A percentile compares a stretch with the other conserved stretches of the same genome.
Conservation (phyloP, 352 stramenopile species). For the Globisporangium emineosum region DNA sequence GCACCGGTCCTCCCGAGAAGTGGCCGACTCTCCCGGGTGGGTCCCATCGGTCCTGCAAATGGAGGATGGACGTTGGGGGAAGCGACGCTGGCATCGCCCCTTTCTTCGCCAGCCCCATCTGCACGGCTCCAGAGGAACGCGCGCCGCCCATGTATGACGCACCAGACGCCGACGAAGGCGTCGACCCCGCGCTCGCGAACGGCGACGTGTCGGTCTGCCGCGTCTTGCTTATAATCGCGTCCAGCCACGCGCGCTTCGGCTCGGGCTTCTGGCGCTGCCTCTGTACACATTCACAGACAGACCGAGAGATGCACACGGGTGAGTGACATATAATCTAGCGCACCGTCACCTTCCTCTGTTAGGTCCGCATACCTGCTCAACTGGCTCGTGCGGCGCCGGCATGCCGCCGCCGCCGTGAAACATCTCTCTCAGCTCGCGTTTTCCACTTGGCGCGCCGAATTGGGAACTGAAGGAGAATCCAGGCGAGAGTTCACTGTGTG, state of each 20-base stretch:
- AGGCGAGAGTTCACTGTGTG: no score
- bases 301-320: not conserved
- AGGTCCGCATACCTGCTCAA: slow-evolving; percentile 5
- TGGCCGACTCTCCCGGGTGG: not conserved
- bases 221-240: slow-evolving; percentile 71
- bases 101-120: not conserved
- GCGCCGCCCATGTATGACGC: not conserved
- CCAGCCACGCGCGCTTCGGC: slow-evolving; percentile 65
- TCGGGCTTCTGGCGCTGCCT: slow-evolving; percentile 24
- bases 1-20: not conserved
- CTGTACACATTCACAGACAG: not conserved
- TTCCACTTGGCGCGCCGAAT: no score
- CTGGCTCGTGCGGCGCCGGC: slow-evolving; percentile 4
- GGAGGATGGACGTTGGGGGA: not conserved
- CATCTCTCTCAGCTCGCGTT: slow-evolving; percentile 9
- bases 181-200: slow-evolving; percentile 13
- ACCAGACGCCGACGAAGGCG: slow-evolving; percentile 8
- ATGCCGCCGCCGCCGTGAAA: slow-evolving; percentile 8
- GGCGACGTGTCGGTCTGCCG: slow-evolving; percentile 24
- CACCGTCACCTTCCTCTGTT: not conserved
- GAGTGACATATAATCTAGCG: not conserved
- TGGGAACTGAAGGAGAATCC: no score
- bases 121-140: not conserved
- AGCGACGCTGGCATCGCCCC: not conserved
- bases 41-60: slow-evolving; percentile 13